Evolutionary conservation across 306 rosid species (phyloP), one percentile per base, ranked within the genome.

Genomic region (Rosa rugosa): DNA sequence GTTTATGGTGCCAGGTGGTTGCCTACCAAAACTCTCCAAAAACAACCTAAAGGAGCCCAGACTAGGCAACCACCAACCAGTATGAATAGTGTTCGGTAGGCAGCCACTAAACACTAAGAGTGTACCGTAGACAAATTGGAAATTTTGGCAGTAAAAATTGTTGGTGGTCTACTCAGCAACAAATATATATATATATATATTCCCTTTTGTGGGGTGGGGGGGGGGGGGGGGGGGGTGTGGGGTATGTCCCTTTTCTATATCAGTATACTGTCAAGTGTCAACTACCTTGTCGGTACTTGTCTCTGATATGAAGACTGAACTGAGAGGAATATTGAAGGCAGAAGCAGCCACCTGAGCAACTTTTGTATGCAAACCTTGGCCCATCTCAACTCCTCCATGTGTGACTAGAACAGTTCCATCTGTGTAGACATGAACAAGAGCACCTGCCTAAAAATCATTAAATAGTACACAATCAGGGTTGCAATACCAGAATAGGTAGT

Each of bases 331-430:
- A 83, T 81, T 80, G 81, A 92, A 95, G 81, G 97, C 97, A 71
- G 99, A 95, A 80, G 98, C 98, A 73, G 99, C 99, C 85, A 95
- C 75, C 85, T 92, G 98, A 63, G 99, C 97, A 80, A 95, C 90
- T 85, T 95, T 95, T 44, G 99, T 92, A 78, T 95, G 99, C 77
- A 95, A 86, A 73, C 99, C 99, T 89, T 95, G 99, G 77, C 99
- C 99, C 98, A 92, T 95, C 82, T 95, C 98, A 69, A 95, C 99
- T 80, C 99, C 99, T 72, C 98, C 99, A 83, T 91, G 99, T 62
- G 96, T 72, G 79, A 95, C 96, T 84, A 95, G 85, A 90, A 95
- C 99, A 34, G 97, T 92, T 83, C 99, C 99, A 85, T 95, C 98
- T 3, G 99, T 95, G 83, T 92, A 95, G 80, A 95, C 97, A 86